Conservation (phyloP, 148 eudicot genomes). For the Camellia lanceoleosa region DNA sequence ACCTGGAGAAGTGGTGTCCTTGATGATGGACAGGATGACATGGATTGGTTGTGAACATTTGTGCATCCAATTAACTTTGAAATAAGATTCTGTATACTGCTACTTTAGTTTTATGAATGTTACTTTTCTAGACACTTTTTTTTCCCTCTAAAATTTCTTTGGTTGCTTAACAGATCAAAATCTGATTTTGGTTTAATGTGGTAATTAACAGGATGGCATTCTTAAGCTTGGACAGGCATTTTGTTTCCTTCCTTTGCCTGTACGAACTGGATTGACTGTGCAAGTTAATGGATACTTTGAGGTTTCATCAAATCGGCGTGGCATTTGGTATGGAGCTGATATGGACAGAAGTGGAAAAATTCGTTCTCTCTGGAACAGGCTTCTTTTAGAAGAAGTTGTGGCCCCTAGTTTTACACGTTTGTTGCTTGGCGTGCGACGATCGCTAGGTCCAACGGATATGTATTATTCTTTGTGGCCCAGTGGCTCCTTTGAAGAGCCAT, state of each 20-base stretch:
- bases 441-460: slow-evolving; percentile 57
- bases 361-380: slow-evolving; percentile 93
- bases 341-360: slow-evolving; percentile 99
- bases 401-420: slow-evolving; percentile 67
- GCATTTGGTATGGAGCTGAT: slow-evolving; percentile 98
- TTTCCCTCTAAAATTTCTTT: neutral
- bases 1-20: slow-evolving; percentile 1
- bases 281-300: slow-evolving; percentile 97
- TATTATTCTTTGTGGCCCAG: slow-evolving; percentile 88
- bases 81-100: slow-evolving; percentile 4
- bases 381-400: slow-evolving; percentile 87
- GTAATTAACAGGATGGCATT: slow-evolving; percentile 56
- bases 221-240: slow-evolving; percentile 79
- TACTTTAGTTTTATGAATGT: neutral
- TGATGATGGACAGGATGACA: neutral
- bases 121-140: neutral
- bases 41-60: neutral
- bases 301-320: slow-evolving; percentile 98
- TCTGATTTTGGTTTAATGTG: slow-evolving; percentile 20
- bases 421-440: slow-evolving; percentile 64
- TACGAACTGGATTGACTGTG: slow-evolving; percentile 80
- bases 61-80: slow-evolving; percentile 9
- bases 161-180: neutral
- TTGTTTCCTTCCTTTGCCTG: slow-evolving; percentile 98
- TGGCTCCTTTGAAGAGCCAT: slow-evolving; percentile 97